A percentile compares a stretch with the other conserved stretches of the same genome.
These are phyloP conservation scores for Platismatia glauca DNA, from an alignment of 495 filamentous ascomycete species.

Conservation along the genomic window DNA sequence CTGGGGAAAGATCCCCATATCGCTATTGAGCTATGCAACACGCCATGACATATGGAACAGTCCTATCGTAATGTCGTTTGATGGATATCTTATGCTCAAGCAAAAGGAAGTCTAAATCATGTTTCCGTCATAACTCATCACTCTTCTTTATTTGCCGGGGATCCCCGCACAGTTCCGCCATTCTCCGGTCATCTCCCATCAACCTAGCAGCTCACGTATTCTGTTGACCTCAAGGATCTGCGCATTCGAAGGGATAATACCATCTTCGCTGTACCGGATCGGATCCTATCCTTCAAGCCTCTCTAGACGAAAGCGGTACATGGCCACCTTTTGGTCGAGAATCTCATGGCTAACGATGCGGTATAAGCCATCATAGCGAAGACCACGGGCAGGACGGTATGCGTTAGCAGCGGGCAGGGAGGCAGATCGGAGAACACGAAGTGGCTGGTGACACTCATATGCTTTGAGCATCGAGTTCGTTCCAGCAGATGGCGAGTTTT, in stretches of 20 bases:
- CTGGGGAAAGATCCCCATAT: not conserved
- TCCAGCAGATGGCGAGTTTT: slow-evolving; percentile 19
- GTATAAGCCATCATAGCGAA: slow-evolving; percentile 53
- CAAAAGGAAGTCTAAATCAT: not conserved
- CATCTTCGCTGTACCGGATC: slow-evolving; percentile 28
- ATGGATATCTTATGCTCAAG: not conserved
- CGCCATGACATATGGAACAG: not conserved
- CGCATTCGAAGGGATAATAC: slow-evolving; percentile 6
- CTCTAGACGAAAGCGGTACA: slow-evolving; percentile 35
- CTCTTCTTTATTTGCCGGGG: not conserved
- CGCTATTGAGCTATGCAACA: not conserved
- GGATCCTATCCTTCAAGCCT: slow-evolving; percentile 33
- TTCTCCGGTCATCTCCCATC: not conserved
- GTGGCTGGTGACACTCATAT: slow-evolving; percentile 24
- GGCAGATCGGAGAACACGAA: slow-evolving; percentile 42
- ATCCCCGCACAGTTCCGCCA: not conserved
- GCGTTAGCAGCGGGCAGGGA: slow-evolving; percentile 26
- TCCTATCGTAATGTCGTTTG: not conserved
- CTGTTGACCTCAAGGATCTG: slow-evolving; percentile 10
- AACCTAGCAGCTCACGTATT: not conserved
- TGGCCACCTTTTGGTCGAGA: slow-evolving; percentile 28
- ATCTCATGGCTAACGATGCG: slow-evolving; percentile 29
- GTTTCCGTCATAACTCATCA: not conserved
- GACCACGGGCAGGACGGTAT: slow-evolving; percentile 40
- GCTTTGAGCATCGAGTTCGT: slow-evolving; percentile 36